These are phyloP conservation scores for Emergomyces orientalis DNA, from an alignment of 2,329 filamentous ascomycete species.

Conservation along the genomic window DNA sequence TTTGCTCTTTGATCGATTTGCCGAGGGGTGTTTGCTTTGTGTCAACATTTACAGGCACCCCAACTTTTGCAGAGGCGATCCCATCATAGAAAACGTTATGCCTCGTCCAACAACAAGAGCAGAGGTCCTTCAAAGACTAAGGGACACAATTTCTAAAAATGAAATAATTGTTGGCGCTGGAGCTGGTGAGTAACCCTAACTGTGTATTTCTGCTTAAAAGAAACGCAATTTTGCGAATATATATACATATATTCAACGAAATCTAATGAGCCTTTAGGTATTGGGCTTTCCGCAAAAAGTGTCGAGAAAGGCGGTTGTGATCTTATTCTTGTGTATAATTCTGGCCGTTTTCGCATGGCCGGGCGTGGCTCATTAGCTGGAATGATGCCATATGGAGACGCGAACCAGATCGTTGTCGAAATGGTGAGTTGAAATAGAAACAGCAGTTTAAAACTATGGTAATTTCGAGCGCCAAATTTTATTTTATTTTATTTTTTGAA, in stretches of 20 bases:
- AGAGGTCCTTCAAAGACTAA: slow-evolving; percentile 48
- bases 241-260: background rate
- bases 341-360: slow-evolving; percentile 63
- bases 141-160: slow-evolving; percentile 45
- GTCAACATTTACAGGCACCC: background rate
- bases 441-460: background rate
- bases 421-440: slow-evolving; percentile 42
- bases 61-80: background rate
- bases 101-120: slow-evolving; percentile 48
- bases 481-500: background rate
- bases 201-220: background rate
- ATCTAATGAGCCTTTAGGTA: slow-evolving; percentile 36
- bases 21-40: background rate
- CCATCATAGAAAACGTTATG: slow-evolving; percentile 36
- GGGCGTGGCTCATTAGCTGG: slow-evolving; percentile 60
- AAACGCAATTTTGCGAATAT: background rate
- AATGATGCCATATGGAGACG: slow-evolving; percentile 62
- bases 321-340: slow-evolving; percentile 64
- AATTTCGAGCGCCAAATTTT: background rate
- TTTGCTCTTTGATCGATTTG: background rate
- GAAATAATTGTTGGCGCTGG: slow-evolving; percentile 59
- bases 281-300: slow-evolving; percentile 61
- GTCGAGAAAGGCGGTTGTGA: slow-evolving; percentile 60
- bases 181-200: slow-evolving; percentile 37
- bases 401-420: slow-evolving; percentile 59